Evolutionary conservation across 2,329 filamentous ascomycete genomes (phyloP), one percentile per base, ranked within the genome.

Genomic region (Coniosporium tulheliwenetii): DNA sequence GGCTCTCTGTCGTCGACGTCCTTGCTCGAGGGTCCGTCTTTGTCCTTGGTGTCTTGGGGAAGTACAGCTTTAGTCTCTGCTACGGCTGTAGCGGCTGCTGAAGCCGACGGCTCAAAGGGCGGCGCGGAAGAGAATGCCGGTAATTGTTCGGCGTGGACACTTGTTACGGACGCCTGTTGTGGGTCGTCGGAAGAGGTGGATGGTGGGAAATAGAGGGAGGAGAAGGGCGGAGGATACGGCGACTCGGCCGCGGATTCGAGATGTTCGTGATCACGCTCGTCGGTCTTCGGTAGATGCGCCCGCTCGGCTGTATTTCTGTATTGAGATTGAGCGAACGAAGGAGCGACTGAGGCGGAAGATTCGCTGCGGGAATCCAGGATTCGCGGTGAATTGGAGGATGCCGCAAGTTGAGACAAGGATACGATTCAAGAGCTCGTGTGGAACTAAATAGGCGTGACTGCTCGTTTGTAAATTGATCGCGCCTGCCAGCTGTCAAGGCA

Each of bases 1-100:
- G 89, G 89, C 67, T 96, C 91, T 63, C 77, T 75, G 65, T 96
- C 89, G 69, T 79, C 75, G 44, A 72, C 56, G 43, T 67, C 75
- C 60, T 91, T 91, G 52, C 76, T 77, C 44, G 78, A 78, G 32
- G 78, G 74, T 52, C 81, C 73, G 54, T 75, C 75, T 63, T 94
- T 93, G 49, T 75, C 75, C 63, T 94, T 93, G 49, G 73, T 81
- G 61, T 93, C 86, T 51, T 67, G 71, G n/a, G 84, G 81, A 54
- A 93, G 77, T 39, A 79, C 83, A 52, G 81, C 78, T 64, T 94
- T 93, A 55, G 85, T 89, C 57, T 93, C 85, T 48, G 77, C 75
- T 52, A 73, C 65, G 49, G 71, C 65, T 35, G 67, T 64, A 44
- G 65, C 61, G 50, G 61, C 57, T 50, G 70, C 67, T 47, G 47